Evolutionary conservation across 306 rosid species (phyloP).

Genomic region (Rosa chinensis): DNA sequence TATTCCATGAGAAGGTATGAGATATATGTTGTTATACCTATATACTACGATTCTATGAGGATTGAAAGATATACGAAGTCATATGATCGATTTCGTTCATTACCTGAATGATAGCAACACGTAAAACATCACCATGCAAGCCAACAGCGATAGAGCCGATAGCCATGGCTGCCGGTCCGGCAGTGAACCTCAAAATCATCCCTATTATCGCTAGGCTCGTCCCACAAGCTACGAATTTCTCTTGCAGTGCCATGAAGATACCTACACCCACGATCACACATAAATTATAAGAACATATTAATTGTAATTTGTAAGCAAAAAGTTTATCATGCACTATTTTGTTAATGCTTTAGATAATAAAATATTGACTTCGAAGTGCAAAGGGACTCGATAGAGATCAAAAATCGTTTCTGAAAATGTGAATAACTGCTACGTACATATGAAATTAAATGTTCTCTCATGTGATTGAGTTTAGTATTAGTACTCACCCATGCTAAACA

Average conservation of each 20-base stretch:
- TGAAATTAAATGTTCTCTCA: too few relatives aligned
- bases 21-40: not conserved
- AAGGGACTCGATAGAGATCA: not conserved
- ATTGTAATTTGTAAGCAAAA: not conserved
- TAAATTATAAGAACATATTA: not conserved
- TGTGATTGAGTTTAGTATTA: not conserved
- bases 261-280: slow-evolving; percentile 42
- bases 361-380: not conserved
- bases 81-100: not conserved
- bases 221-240: slow-evolving; percentile 77
- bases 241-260: slow-evolving; percentile 90
- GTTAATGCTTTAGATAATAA: not conserved
- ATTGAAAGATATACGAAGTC: not conserved
- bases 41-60: not conserved
- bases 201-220: slow-evolving; percentile 48
- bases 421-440: not conserved
- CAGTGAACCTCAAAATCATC: slow-evolving; percentile 80
- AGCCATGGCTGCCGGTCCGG: slow-evolving; percentile 95
- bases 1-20: not conserved
- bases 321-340: not conserved
- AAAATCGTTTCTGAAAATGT: not conserved
- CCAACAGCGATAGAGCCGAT: slow-evolving; percentile 72
- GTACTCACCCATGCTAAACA: slow-evolving; percentile 93
- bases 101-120: slow-evolving; percentile 87
- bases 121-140: slow-evolving; percentile 76